Base-by-base conservation (phyloP, 1,139 yeast species). In the Schwanniomyces etchellsii region DNA sequence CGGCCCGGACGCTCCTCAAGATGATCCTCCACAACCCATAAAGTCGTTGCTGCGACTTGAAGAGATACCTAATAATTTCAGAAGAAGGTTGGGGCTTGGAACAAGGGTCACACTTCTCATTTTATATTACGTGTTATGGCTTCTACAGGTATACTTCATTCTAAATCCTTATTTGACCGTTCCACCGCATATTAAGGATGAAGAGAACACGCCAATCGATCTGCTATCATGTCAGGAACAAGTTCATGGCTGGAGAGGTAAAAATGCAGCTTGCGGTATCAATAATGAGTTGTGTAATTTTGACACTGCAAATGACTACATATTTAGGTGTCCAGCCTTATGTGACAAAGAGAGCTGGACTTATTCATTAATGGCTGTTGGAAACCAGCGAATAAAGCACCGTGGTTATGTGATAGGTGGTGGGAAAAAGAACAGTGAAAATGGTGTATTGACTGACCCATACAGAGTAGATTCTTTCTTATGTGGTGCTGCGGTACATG, bases 401-500 rank as follows among this genome's bases (percentile, higher is more conserved):
- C 55, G 79, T 32, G 83, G 86, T 2, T 84, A 67, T 46, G 75
- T 78, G 23, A 71, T 89, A 25, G 96, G 96, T 2, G 91, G 93
- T 10, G 91, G 84, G 1, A 30, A 23, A 4, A 27, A 38, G 5
- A 20, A 27, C 14, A 27, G 32, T 3, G 39, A 37, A n/a, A 52
- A 52, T n/a, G 39, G 36, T 11, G 43, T 42, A 32, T 33, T 76
- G 5, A 58, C 82, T 0, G 46, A 59, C 16, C 86, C 88, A 1
- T 91, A 86, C 47, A 64, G 98, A 37, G 91, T 86, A 0, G 98
- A 91, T 54, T 83, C 95, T 1, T 88, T 65, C 47, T 79, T 91
- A 0, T 91, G 98, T 55, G 93, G 89, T 0, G 81, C 96, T 1
- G 97, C 94, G 0, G 75, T 83, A 3, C 96, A 89, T 52, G 80